Evolutionary conservation across 306 rosid species (phyloP).

Genomic region (Luffa aegyptiaca): DNA sequence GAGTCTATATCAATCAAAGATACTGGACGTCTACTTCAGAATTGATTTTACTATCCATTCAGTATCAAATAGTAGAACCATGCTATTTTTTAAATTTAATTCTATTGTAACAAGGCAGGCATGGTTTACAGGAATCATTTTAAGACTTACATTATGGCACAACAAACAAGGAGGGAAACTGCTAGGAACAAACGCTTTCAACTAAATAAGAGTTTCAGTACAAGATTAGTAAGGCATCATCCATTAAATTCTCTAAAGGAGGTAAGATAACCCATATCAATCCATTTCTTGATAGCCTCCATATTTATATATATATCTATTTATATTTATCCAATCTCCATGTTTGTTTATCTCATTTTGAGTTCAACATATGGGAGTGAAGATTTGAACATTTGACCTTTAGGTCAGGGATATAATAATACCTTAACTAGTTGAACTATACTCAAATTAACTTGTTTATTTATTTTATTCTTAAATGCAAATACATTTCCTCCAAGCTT

Average conservation of each 20-base stretch:
- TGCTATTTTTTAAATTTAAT: not conserved
- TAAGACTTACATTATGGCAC: not conserved
- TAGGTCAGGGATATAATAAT: not conserved
- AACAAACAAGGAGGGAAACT: not conserved
- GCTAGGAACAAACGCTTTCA: not conserved
- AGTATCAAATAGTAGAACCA: not conserved
- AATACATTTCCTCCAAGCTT: too few species aligned
- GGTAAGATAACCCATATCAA: not conserved
- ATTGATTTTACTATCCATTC: not conserved
- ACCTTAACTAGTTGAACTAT: not conserved
- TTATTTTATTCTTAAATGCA: too few species aligned
- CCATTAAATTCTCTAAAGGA: not conserved
- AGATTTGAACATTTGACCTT: too few species aligned
- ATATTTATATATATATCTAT: not conserved
- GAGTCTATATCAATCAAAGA: not conserved
- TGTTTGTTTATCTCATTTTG: not conserved
- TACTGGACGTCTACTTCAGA: not conserved
- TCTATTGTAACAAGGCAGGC: not conserved
- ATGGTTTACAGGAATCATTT: not conserved
- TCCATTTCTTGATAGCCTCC: not conserved
- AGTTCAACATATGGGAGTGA: not conserved
- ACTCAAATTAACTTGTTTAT: not conserved
- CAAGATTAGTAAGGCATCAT: not conserved
- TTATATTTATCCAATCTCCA: not conserved
- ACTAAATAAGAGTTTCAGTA: not conserved